Percentiles rank a stretch among this genome's conserved stretches.
These are phyloP conservation scores for Viola pubescens DNA, from an alignment of 441 rosid genomes.

Conservation along the genomic window DNA sequence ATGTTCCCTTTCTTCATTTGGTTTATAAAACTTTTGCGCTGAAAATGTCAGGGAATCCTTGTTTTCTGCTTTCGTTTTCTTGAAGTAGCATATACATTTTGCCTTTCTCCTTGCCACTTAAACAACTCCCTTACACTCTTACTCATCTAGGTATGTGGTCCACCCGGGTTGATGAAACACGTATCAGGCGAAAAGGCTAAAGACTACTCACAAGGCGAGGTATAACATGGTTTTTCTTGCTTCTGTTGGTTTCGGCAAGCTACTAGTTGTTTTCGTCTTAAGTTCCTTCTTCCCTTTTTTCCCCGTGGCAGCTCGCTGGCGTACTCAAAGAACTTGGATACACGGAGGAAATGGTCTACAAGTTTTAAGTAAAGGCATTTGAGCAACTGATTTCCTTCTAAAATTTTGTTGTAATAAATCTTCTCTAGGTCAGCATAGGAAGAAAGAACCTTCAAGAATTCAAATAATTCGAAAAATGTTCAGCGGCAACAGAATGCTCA, in stretches of 20 bases:
- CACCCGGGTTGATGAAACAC: slow-evolving; percentile 96
- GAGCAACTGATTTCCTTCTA: slow-evolving; percentile 12
- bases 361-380: slow-evolving; percentile 39
- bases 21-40: background rate
- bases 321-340: slow-evolving; percentile 81
- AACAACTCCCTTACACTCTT: background rate
- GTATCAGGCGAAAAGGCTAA: slow-evolving; percentile 89
- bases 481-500: background rate
- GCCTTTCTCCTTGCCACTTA: background rate
- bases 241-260: slow-evolving; percentile 2
- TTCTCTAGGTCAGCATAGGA: background rate
- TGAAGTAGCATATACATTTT: background rate
- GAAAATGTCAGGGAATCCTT: background rate
- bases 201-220: slow-evolving; percentile 92
- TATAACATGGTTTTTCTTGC: slow-evolving; percentile 17
- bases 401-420: slow-evolving; percentile 28
- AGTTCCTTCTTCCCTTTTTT: slow-evolving; percentile 11
- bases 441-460: background rate
- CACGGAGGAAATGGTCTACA: slow-evolving; percentile 90
- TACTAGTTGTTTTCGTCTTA: background rate
- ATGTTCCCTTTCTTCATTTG: background rate
- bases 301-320: slow-evolving; percentile 60
- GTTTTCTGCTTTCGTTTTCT: background rate
- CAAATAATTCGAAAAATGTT: slow-evolving; percentile 4
- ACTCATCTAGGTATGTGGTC: slow-evolving; percentile 78